Conservation (phyloP, 495 filamentous ascomycete species). For the Annulohypoxylon bovei region DNA sequence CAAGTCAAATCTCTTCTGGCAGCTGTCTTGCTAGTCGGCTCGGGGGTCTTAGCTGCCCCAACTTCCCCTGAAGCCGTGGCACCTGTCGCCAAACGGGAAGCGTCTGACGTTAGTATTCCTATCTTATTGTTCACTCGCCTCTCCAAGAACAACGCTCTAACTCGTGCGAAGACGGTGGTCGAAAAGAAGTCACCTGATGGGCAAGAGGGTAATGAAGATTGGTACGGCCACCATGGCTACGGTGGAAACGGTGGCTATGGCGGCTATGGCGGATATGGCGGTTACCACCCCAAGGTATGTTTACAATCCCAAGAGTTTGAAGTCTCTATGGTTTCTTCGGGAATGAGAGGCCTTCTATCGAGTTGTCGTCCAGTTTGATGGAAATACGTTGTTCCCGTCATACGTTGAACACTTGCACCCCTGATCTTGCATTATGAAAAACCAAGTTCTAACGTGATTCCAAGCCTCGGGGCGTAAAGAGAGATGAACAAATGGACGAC, state of each 20-base stretch:
- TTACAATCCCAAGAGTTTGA: no score
- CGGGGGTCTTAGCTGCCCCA: conserved; percentile 37
- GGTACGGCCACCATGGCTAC: neutral
- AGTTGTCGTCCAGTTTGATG: no score
- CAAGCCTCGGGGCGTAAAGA: neutral
- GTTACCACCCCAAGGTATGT: neutral
- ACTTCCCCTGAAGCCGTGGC: conserved; percentile 1
- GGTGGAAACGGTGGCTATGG: neutral
- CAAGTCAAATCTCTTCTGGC: conserved; percentile 43
- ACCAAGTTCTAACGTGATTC: neutral
- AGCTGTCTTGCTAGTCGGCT: conserved; percentile 36
- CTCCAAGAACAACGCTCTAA: neutral
- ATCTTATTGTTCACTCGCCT: no score
- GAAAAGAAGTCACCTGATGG: neutral
- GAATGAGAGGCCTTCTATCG: no score
- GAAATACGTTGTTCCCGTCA: no score
- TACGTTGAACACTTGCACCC: no score
- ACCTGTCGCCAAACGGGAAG: neutral
- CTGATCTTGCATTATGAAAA: no score
- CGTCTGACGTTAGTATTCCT: conserved; percentile 3
- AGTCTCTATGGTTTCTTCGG: no score
- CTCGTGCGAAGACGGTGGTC: neutral
- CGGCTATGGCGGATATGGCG: neutral
- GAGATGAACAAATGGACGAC: neutral
- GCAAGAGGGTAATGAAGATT: neutral